phyloP scores from a whole-genome alignment of 148 eudicot genomes.

The Camellia sinensis region DNA sequence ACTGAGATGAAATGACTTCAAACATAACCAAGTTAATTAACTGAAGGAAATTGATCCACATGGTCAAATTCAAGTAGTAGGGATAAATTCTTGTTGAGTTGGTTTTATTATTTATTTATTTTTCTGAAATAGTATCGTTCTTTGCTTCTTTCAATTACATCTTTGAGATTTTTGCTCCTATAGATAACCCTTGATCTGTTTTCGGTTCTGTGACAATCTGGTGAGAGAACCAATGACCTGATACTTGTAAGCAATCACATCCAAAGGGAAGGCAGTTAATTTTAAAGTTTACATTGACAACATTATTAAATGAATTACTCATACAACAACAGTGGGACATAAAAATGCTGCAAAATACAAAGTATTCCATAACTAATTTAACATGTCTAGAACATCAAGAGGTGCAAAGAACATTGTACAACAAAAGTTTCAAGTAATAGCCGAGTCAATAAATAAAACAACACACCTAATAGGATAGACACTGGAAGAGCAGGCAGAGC shows the following conservation, averaged over 20 bases:
- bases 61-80: too few relatives aligned
- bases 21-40: too few relatives aligned
- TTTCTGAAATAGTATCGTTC: background rate
- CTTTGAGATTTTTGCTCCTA: constrained; percentile 3
- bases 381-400: constrained; percentile 69
- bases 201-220: background rate
- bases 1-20: too few relatives aligned
- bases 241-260: background rate
- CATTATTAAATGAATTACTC: background rate
- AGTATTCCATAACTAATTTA: background rate
- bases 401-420: constrained; percentile 75
- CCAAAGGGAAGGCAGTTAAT: background rate
- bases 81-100: too few relatives aligned
- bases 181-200: too few relatives aligned
- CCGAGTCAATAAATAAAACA: constrained; percentile 81
- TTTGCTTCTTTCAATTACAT: background rate
- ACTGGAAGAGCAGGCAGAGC: constrained; percentile 96
- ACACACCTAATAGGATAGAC: constrained; percentile 82
- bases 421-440: constrained; percentile 71
- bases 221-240: background rate
- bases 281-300: background rate
- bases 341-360: constrained; percentile 8
- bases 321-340: background rate
- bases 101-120: background rate
- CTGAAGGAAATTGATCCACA: too few relatives aligned